phyloP scores from a whole-genome alignment of 176 grass and related monocot genomes.

The Musa acuminata region DNA sequence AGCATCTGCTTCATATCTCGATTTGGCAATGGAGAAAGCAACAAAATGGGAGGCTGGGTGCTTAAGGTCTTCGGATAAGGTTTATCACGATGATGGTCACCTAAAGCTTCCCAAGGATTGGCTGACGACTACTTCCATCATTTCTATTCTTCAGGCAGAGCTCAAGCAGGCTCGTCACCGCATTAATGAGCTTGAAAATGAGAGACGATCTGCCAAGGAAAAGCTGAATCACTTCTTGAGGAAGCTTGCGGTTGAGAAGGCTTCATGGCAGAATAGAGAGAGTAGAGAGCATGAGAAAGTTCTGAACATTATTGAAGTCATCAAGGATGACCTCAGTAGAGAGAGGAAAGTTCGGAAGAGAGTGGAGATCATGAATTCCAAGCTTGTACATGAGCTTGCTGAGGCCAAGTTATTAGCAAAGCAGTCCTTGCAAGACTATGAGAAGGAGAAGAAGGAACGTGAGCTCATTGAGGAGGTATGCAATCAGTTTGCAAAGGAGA shows the following conservation, averaged over 20 bases:
- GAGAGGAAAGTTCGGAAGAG: background rate
- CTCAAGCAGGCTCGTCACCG: background rate
- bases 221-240: background rate
- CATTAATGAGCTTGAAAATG: background rate
- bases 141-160: slow-evolving; percentile 5
- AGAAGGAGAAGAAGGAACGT: slow-evolving; percentile 3
- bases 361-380: background rate
- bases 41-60: slow-evolving; percentile 1
- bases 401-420: background rate
- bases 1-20: background rate
- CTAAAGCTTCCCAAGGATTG: background rate
- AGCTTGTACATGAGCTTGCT: background rate
- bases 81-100: background rate
- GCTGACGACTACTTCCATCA: background rate
- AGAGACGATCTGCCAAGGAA: background rate
- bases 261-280: background rate
- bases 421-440: background rate
- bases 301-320: background rate
- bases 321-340: background rate
- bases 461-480: background rate
- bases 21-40: background rate
- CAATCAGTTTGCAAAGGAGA: background rate
- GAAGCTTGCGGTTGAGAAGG: slow-evolving; percentile 2
- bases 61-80: background rate
- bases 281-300: background rate